phyloP scores from a whole-genome alignment of 768 basidiomycete species.

The Hypholoma sublateritium region DNA sequence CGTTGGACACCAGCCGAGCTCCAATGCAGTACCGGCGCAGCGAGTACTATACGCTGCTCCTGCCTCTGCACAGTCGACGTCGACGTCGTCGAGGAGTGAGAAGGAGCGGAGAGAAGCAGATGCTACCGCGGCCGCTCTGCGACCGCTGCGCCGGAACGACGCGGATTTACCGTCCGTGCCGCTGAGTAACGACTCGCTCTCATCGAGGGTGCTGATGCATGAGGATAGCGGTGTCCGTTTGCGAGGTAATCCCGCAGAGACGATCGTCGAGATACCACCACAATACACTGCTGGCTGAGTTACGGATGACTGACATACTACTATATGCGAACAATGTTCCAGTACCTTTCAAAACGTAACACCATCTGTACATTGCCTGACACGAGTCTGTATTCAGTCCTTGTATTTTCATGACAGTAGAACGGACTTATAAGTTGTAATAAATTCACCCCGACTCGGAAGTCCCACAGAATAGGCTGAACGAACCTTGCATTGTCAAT shows the following conservation, averaged over 20 bases:
- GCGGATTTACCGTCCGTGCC: background rate
- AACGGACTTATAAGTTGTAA: too few species aligned
- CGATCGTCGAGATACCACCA: conserved; percentile 14
- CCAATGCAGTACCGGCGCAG: background rate
- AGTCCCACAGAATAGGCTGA: too few species aligned
- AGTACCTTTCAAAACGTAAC: background rate
- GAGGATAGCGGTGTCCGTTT: conserved; percentile 18
- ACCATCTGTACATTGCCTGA: too few species aligned
- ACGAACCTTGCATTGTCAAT: too few species aligned
- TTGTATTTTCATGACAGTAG: too few species aligned
- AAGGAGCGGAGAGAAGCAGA: conserved; percentile 12
- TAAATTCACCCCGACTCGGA: too few species aligned
- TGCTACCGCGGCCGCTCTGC: conserved; percentile 5
- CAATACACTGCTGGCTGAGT: conserved; percentile 14
- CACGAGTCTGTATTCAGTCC: too few species aligned
- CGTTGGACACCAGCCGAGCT: background rate
- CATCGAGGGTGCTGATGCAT: conserved; percentile 7
- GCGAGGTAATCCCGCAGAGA: background rate
- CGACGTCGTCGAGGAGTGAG: conserved; percentile 4
- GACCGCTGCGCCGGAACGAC: background rate
- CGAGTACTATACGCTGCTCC: background rate
- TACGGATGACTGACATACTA: background rate
- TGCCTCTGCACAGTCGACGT: background rate
- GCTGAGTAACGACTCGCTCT: background rate
- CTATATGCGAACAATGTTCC: background rate